These are phyloP conservation scores for Xylogone sp. DNA, from an alignment of 2,329 filamentous ascomycete genomes.

Conservation along the genomic window DNA sequence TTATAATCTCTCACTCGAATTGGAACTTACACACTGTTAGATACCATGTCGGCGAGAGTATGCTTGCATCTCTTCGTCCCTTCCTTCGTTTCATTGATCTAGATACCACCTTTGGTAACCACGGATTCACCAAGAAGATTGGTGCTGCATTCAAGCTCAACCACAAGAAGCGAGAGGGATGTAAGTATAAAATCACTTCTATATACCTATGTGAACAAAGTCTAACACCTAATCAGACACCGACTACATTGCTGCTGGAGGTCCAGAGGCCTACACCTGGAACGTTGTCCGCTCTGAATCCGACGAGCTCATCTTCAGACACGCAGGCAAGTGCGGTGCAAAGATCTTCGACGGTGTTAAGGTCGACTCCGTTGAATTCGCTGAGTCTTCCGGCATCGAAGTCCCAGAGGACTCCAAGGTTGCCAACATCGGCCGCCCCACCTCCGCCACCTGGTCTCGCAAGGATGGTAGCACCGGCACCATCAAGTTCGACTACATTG, in stretches of 20 bases:
- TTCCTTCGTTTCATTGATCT: constrained; percentile 41
- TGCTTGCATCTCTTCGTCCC: constrained; percentile 34
- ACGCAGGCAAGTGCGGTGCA: constrained; percentile 36
- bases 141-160: constrained; percentile 38
- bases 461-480: constrained; percentile 30
- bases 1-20: neutral
- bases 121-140: constrained; percentile 40
- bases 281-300: constrained; percentile 44
- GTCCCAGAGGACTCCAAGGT: constrained; percentile 38
- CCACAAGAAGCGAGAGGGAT: constrained; percentile 26
- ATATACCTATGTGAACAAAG: neutral
- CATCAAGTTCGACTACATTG: constrained; percentile 40
- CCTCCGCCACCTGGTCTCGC: constrained; percentile 30
- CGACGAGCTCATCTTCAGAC: constrained; percentile 39
- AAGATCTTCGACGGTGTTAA: constrained; percentile 37
- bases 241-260: constrained; percentile 36
- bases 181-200: constrained; percentile 20
- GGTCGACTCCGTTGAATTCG: constrained; percentile 33
- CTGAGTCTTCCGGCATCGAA: constrained; percentile 34
- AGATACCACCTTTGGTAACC: constrained; percentile 32
- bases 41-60: constrained; percentile 31
- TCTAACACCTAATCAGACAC: constrained; percentile 24
- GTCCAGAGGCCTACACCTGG: constrained; percentile 36
- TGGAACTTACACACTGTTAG: neutral
- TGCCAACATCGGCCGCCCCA: constrained; percentile 22